Base-by-base conservation (phyloP, 192 early-diverging fungal species). In the Coemansia sp. region DNA sequence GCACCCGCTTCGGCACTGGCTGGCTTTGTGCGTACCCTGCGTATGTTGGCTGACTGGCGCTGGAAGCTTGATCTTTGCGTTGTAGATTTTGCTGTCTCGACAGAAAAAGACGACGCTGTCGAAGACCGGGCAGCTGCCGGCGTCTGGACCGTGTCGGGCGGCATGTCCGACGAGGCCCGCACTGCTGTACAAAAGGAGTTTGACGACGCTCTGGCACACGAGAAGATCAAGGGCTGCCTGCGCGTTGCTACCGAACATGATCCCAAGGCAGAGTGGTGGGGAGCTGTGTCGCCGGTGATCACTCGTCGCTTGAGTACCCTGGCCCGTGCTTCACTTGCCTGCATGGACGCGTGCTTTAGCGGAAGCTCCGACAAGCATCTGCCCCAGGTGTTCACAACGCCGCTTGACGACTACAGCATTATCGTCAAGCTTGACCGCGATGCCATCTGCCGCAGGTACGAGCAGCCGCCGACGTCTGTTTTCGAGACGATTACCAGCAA, bases 21-120 rank as follows among this genome's bases (percentile, higher is more conserved):
- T 14, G 96, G 93, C 14, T 94, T 95, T 75, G 57, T 90, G 17
- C 88, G 94, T 49, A 85, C 87, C 7, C 68, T 98, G 63, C 80
- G 85, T 30, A 72, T 96, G 55, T 68, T 98, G 49, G 75, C 87
- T 12, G 68, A 33, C 29, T 96, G 89, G 88, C 82, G 89, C 63
- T 96, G 90, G 89, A 75, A 86, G 60, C 84, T 85, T 32, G 89
- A 92, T 56, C 80, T 92, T 20, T 75, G 96, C 40, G 84, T 91
- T 36, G 93, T 95, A 2, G 92, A 95, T 74, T 84, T 93, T 51
- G 84, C 87, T 57, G 91, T 84, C 2, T 83, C 86, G 58, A 76
- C 12, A 86, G 71, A 75, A 83, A 31, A 71, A 70, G 28, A 80
- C 64, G 54, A 76, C 64, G 85, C 83, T 12, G 72, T 25, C 49